Percentiles rank a stretch among this genome's conserved stretches.
phyloP scores from a whole-genome alignment of 768 basidiomycete genomes.

The Amanita molliuscula region DNA sequence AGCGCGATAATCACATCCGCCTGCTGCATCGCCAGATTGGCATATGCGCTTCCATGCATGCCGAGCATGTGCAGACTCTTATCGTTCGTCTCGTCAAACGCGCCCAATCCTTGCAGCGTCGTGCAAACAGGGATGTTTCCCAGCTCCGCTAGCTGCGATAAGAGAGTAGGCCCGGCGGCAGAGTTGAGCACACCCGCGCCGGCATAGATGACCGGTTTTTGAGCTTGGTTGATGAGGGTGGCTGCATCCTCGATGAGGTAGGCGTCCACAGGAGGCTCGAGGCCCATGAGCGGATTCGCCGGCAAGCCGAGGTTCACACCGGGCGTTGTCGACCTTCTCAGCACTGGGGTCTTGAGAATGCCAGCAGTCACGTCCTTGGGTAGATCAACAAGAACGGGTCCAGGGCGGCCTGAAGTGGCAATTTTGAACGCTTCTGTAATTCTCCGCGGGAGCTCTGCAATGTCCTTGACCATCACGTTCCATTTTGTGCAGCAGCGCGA shows the following conservation, averaged over 20 bases:
- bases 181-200: constrained; percentile 85
- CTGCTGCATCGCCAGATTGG: constrained; percentile 95
- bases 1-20: constrained; percentile 98
- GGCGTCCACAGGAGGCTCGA: constrained; percentile 50
- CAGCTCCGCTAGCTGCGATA: constrained; percentile 64
- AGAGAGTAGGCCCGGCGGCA: constrained; percentile 70
- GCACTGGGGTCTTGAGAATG: constrained; percentile 75
- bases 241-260: constrained; percentile 76
- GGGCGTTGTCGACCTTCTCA: constrained; percentile 79
- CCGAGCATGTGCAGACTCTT: constrained; percentile 94
- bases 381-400: constrained; percentile 94
- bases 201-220: constrained; percentile 87
- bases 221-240: constrained; percentile 81
- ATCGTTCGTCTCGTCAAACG: constrained; percentile 85
- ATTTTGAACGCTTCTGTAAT: constrained; percentile 99
- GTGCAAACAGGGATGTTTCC: constrained; percentile 98
- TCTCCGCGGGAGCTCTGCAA: constrained; percentile 84
- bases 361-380: constrained; percentile 99
- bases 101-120: constrained; percentile 91
- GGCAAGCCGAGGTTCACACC: constrained; percentile 68
- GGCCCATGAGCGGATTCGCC: constrained; percentile 54
- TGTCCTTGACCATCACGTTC: constrained; percentile 99
- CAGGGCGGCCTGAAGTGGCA: constrained; percentile 92
- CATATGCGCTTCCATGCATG: constrained; percentile 97
- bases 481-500: constrained; percentile 97